Conservation (phyloP, 139 green algal genomes). For the Pycnococcus provasolii region DNA sequence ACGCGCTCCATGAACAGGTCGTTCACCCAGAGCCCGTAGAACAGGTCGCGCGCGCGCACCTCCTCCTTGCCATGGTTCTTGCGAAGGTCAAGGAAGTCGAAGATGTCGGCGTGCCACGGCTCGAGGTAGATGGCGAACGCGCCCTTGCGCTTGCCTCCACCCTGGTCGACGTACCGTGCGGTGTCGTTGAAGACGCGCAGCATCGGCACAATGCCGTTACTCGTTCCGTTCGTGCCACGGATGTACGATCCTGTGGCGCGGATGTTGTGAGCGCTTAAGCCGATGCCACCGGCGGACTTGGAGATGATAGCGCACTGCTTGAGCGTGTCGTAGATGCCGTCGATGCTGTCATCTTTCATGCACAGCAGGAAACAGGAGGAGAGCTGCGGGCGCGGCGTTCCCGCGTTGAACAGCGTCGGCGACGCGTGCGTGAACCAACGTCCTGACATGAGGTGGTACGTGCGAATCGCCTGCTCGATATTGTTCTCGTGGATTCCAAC, state of each 20-base stretch:
- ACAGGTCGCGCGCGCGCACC: conserved; percentile 85
- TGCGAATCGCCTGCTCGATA: conserved; percentile 47
- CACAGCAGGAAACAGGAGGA: conserved; percentile 87
- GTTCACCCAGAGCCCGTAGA: conserved; percentile 94
- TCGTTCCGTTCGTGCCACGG: conserved; percentile 93
- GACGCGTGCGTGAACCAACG: conserved; percentile 81
- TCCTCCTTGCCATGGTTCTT: conserved; percentile 99
- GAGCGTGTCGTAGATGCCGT: conserved; percentile 99
- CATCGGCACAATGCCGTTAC: conserved; percentile 98
- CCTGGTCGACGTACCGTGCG: conserved; percentile 81
- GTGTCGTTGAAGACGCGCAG: conserved; percentile 99
- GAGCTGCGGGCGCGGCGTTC: conserved; percentile 78
- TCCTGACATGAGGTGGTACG: conserved; percentile 42
- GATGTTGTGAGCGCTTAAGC: conserved; percentile 94
- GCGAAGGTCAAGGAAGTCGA: conserved; percentile 93
- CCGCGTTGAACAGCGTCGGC: conserved; percentile 96
- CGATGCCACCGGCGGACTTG: conserved; percentile 92
- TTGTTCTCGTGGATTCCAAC: conserved; percentile 87
- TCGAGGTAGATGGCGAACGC: conserved; percentile 86
- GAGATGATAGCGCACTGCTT: conserved; percentile 97
- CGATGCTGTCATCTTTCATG: conserved; percentile 91
- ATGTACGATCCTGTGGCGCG: conserved; percentile 86
- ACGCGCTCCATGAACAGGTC: conserved; percentile 85
- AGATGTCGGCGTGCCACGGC: conserved; percentile 91
- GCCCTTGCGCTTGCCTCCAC: conserved; percentile 93